Percentiles rank a stretch among this genome's conserved stretches.
Conservation (phyloP, 345 rosid species). For the Salix suchowensis region DNA sequence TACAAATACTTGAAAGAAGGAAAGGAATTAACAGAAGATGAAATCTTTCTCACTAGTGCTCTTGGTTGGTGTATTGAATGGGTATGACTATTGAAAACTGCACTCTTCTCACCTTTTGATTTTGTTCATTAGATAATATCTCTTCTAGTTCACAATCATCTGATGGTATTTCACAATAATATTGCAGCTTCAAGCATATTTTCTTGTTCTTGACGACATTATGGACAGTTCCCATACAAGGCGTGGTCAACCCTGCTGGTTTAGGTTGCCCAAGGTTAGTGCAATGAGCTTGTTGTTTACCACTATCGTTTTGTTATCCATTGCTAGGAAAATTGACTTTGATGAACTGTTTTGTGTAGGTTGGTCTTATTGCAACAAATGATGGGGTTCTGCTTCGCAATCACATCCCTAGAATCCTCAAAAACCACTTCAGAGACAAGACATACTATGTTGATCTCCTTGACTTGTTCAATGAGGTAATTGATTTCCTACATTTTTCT, state of each 20-base stretch:
- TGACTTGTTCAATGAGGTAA: slow-evolving; percentile 63
- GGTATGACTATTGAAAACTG: slow-evolving; percentile 37
- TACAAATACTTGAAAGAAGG: slow-evolving; percentile 64
- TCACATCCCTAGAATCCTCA: slow-evolving; percentile 59
- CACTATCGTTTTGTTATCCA: neutral
- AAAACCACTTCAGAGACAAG: slow-evolving; percentile 48
- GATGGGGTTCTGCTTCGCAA: slow-evolving; percentile 60
- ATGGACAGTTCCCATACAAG: slow-evolving; percentile 41
- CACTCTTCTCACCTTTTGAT: neutral
- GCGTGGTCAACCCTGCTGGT: slow-evolving; percentile 47
- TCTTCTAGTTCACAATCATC: neutral
- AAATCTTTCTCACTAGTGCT: slow-evolving; percentile 58
- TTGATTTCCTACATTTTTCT: neutral
- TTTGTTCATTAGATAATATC: neutral
- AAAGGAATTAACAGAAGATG: slow-evolving; percentile 55
- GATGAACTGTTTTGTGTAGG: slow-evolving; percentile 4
- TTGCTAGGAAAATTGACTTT: slow-evolving; percentile 4
- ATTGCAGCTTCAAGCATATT: slow-evolving; percentile 41
- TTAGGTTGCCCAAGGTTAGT: slow-evolving; percentile 35
- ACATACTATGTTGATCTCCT: slow-evolving; percentile 57
- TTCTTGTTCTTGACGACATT: slow-evolving; percentile 44
- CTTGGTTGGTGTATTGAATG: slow-evolving; percentile 95
- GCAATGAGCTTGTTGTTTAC: neutral
- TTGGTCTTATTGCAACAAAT: slow-evolving; percentile 43
- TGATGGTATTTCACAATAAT: neutral